Base-by-base conservation (phyloP, 345 rosid genomes). In the Hevea brasiliensis region DNA sequence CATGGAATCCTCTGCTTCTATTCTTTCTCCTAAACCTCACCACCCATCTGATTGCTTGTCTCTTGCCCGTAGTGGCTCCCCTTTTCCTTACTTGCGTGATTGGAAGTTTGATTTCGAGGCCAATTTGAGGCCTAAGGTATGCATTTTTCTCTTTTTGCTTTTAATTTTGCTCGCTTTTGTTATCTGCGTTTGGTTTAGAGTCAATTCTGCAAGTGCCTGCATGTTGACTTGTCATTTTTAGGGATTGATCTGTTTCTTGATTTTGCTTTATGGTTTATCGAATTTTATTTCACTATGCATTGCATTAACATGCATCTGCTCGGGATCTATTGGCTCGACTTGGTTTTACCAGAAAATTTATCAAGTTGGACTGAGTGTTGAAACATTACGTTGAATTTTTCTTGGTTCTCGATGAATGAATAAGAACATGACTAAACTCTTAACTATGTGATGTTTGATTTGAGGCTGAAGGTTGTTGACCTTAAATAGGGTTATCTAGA, bases 51-150 rank as follows among this genome's bases (percentile, higher is more conserved):
- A 87, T 74, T 90, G 98, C 73, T 69, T 78, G 3, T 81, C 66
- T 79, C 93, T 92, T 42, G 88, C 67, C 48, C 89, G 88, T 14
- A 84, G 86, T 77, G 83, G 87, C 57, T 88, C 93, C 18, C 94
- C 96, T 55, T 88, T 92, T 65, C 92, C 96, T 57, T 90, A 87
- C 81, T 90, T 85, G 45, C 85, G 80, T 35, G 93, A 91, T 72
- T 89, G 96, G 91, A 92, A 89, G 77, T 80, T 87, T 40, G 95
- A 87, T 72, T 79, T 82, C 71, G 93, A 87, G 50, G 14, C 87
- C 71, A 85, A 78, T 73, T 68, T 88, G 61, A 87, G 85, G 68
- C 97, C 97, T 53, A 89, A 87, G 97, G 94, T 88, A 45, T 23
- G 37, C 37, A 32, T 32, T 32, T 26, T 24, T 18, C 4, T 9